phyloP scores from a whole-genome alignment of 78 protist genomes.

The Dictyostelium intermedium region DNA sequence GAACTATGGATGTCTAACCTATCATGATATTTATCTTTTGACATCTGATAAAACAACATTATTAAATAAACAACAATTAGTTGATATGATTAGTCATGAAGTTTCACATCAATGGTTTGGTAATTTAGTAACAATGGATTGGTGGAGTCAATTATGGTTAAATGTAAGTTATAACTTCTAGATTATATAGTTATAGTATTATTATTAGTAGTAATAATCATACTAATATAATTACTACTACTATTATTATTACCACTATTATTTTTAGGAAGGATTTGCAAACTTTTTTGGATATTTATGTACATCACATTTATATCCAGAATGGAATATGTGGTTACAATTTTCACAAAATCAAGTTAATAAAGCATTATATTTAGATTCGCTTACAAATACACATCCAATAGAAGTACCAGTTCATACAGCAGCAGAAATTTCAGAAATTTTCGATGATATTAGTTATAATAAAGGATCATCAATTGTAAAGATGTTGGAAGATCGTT shows the following conservation, averaged over 20 bases:
- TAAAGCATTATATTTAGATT: conserved; percentile 81
- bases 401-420: conserved; percentile 86
- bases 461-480: conserved; percentile 83
- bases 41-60: conserved; percentile 12
- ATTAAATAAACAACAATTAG: background rate
- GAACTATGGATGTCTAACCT: conserved; percentile 89
- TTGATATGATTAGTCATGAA: background rate
- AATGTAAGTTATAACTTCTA: too few species aligned
- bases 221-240: too few species aligned
- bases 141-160: conserved; percentile 95
- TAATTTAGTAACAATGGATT: conserved; percentile 90
- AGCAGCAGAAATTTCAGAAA: conserved; percentile 75
- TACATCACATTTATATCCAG: conserved; percentile 84
- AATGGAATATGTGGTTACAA: conserved; percentile 86
- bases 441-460: conserved; percentile 92
- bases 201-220: too few species aligned
- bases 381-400: conserved; percentile 86
- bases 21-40: conserved; percentile 80
- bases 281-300: conserved; percentile 79
- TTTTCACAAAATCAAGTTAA: conserved; percentile 24
- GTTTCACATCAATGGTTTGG: background rate
- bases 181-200: too few species aligned
- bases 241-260: too few species aligned
- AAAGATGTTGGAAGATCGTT: conserved; percentile 80
- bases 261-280: conserved; percentile 92